Conservation (phyloP, 2,329 filamentous ascomycete genomes). For the Aspergillus eucalypticola region DNA sequence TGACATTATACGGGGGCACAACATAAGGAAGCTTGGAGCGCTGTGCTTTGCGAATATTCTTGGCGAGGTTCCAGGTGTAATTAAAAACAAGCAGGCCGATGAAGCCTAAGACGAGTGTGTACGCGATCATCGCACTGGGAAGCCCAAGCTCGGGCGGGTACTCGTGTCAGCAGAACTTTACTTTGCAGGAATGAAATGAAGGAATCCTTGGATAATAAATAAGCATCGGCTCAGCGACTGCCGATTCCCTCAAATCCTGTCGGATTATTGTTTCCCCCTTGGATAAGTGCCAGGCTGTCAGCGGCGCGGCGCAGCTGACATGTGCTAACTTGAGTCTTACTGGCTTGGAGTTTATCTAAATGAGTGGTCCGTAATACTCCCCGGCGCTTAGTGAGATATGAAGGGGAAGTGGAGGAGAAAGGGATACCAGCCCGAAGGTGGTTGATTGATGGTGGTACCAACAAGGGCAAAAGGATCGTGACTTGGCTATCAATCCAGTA, state of each 20-base stretch:
- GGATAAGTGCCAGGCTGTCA: background rate
- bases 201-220: no score
- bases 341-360: background rate
- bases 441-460: no score
- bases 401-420: no score
- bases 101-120: conserved; percentile 7
- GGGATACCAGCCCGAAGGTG: no score
- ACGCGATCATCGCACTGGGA: conserved; percentile 7
- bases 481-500: no score
- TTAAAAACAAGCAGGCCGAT: conserved; percentile 3
- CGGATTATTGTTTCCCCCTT: background rate
- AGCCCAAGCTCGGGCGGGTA: background rate
- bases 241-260: background rate
- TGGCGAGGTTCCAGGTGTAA: conserved; percentile 1
- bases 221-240: background rate
- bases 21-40: conserved; percentile 16
- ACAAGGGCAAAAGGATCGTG: no score
- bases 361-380: background rate
- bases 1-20: conserved; percentile 5
- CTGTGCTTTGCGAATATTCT: conserved; percentile 29
- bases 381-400: background rate
- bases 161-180: background rate
- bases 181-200: background rate
- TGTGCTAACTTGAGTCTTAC: background rate
- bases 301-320: background rate